A percentile compares a stretch with the other conserved stretches of the same genome.
Evolutionary conservation across 768 basidiomycete genomes (phyloP).

Genomic region (Trametes coccinea): DNA sequence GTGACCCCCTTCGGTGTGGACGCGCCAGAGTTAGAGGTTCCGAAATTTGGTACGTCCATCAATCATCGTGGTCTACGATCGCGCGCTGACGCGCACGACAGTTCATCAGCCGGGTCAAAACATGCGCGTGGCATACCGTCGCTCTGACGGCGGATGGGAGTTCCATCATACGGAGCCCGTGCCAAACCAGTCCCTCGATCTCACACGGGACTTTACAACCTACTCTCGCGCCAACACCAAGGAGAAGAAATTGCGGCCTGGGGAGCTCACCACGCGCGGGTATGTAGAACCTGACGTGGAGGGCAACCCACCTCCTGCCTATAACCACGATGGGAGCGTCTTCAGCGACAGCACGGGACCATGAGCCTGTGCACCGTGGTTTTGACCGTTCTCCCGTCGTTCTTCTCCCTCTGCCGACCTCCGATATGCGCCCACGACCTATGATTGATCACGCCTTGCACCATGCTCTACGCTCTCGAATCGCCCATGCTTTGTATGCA

Average conservation of each 20-base stretch:
- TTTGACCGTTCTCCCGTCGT: not conserved
- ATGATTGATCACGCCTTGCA: slow-evolving; percentile 10
- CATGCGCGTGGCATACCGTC: slow-evolving; percentile 58
- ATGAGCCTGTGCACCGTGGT: not conserved
- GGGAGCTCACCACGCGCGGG: slow-evolving; percentile 27
- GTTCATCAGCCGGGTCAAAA: slow-evolving; percentile 53
- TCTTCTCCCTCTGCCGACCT: not conserved
- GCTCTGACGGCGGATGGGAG: slow-evolving; percentile 57
- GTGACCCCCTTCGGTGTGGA: slow-evolving; percentile 22
- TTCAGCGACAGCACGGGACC: slow-evolving; percentile 17
- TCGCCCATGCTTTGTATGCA: slow-evolving; percentile 15
- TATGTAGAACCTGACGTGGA: slow-evolving; percentile 23
- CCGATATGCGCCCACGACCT: not conserved
- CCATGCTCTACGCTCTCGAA: slow-evolving; percentile 15
- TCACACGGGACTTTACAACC: slow-evolving; percentile 14
- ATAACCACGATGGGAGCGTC: slow-evolving; percentile 17
- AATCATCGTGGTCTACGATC: not conserved
- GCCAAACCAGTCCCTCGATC: slow-evolving; percentile 12
- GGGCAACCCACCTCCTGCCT: slow-evolving; percentile 20
- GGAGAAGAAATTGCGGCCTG: slow-evolving; percentile 24
- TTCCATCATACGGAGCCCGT: slow-evolving; percentile 38
- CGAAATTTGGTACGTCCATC: slow-evolving; percentile 17
- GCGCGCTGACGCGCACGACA: slow-evolving; percentile 22
- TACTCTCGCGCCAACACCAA: slow-evolving; percentile 12
- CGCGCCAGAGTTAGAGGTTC: slow-evolving; percentile 12